Evolutionary conservation across 139 green algal genomes (phyloP), one percentile per base, ranked within the genome.

Genomic region (Tetradesmus obliquus): DNA sequence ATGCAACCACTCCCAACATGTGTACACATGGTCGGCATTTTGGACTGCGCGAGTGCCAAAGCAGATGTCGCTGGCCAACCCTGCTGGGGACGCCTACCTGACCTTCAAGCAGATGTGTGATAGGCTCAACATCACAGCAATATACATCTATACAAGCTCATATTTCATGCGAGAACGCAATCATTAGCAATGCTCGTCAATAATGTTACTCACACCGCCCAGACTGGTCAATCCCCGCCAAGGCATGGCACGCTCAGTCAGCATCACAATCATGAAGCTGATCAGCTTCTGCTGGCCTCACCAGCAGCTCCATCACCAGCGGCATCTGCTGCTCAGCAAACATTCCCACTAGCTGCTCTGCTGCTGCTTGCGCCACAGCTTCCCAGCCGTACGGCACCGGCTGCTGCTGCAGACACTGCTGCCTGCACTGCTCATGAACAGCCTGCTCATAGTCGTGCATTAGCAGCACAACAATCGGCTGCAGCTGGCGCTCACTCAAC

Each of bases 351-450:
- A 74, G 82, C 54, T 87, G 54, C n/a, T 72, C 17, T 13, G 82
- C 82, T 53, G 19, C 55, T 55, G 62, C 15, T 72, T 72, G 19
- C 19, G 82, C 82, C n/a, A 55, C 54, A 22, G 60, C 82, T 60
- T 87, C 82, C 82, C 82, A 87, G 13, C 82, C 81, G 62, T 86
- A 86, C 12, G 13, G 19, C 19, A 58, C 12, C 7, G 20, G 81
- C 45, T 66, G 81, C 19, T 86, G 45, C 20, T 74, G 82, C 24
- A 15, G 20, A 24, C 60, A n/a, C 32, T 72, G 54, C 6, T 54
- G 55, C 53, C 55, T 87, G 82, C 82, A 87, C 55, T 87, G 82
- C 17, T 87, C n/a, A 24, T 55, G 32, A n/a, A 87, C 81, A 32
- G 81, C 81, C 81, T 86, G 19, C 19, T 55, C 12, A 19, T 87